Evolutionary conservation across 1,284 basidiomycete genomes (phyloP).

Genomic region (Agroathelia rolfsii): DNA sequence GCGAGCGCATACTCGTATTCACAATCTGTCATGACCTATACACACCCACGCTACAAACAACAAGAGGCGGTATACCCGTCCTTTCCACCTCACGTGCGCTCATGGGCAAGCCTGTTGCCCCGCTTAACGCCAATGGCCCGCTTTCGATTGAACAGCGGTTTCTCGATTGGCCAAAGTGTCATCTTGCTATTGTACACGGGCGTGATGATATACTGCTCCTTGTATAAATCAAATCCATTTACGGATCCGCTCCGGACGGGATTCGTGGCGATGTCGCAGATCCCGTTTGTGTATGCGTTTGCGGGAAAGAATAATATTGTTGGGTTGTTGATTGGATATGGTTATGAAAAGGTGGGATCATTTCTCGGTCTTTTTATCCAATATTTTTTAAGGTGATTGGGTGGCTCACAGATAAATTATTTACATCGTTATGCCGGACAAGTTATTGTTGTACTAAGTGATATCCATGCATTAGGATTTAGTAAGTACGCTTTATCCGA

Average conservation of each 20-base stretch:
- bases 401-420: constrained; percentile 51
- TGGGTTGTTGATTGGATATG: constrained; percentile 51
- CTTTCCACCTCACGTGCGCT: constrained; percentile 37
- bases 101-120: constrained; percentile 30
- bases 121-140: constrained; percentile 28
- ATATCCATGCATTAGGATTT: constrained; percentile 56
- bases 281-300: constrained; percentile 63
- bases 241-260: constrained; percentile 41
- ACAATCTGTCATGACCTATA: too few relatives aligned
- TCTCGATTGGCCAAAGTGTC: constrained; percentile 39
- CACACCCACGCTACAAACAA: too few relatives aligned
- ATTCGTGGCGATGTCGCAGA: constrained; percentile 56
- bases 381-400: constrained; percentile 6
- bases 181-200: constrained; percentile 40
- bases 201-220: constrained; percentile 36
- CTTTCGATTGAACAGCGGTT: constrained; percentile 32
- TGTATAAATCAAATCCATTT: constrained; percentile 47
- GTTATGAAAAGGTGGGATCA: constrained; percentile 59
- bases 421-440: constrained; percentile 69
- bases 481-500: constrained; percentile 29
- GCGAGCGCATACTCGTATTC: too few relatives aligned
- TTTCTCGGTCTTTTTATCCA: constrained; percentile 6
- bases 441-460: constrained; percentile 50
- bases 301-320: constrained; percentile 68
- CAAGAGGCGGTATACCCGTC: too few relatives aligned